phyloP scores from a whole-genome alignment of 2,329 filamentous ascomycete species.

The Neonectria hederae region DNA sequence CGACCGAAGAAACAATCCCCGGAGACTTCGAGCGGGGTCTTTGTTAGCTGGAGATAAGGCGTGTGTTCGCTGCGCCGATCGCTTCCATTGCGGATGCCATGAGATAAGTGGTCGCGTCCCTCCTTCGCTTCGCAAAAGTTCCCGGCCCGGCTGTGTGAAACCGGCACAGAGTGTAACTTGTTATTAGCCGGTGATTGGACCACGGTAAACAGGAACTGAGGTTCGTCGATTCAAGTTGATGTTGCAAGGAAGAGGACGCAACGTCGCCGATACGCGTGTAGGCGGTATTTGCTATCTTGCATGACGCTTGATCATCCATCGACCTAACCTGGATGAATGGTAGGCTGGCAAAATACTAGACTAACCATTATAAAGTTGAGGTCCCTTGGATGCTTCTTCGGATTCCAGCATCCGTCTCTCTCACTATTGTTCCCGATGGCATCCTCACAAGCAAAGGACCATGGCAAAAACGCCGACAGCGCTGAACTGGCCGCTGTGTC shows the following conservation, averaged over 20 bases:
- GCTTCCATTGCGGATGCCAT: neutral
- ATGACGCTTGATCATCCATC: neutral
- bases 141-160: neutral
- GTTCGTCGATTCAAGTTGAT: neutral
- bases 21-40: neutral
- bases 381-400: conserved; percentile 3
- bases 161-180: neutral
- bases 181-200: neutral
- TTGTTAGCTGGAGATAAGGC: conserved; percentile 9
- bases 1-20: neutral
- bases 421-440: neutral
- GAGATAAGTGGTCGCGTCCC: neutral
- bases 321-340: conserved; percentile 1
- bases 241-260: neutral
- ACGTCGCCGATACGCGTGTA: too few species aligned
- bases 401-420: neutral
- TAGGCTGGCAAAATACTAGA: conserved; percentile 11
- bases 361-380: conserved; percentile 15
- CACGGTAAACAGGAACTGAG: neutral
- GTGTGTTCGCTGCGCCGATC: neutral
- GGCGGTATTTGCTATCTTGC: neutral
- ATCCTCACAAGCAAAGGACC: conserved; percentile 7
- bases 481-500: conserved; percentile 1
- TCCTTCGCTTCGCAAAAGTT: neutral
- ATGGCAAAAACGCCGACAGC: conserved; percentile 6